Base-by-base conservation (phyloP, 2,329 filamentous ascomycete genomes). In the Sporothrix curviconia region DNA sequence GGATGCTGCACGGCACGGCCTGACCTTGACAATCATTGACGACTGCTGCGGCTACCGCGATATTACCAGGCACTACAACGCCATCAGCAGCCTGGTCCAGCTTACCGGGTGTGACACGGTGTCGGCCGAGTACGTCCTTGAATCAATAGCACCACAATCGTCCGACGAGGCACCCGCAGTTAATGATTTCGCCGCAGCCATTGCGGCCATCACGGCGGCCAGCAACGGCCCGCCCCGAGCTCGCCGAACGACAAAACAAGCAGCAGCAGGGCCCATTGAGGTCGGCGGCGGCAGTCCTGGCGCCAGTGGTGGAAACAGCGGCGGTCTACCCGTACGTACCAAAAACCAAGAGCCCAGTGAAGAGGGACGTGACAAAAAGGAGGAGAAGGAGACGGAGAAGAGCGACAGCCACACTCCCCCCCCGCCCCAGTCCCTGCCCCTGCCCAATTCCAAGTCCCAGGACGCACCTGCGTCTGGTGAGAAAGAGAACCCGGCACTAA, bases 41-140 rank as follows among this genome's bases (percentile, higher is more conserved):
- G 91, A 97, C 69, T 96, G 92, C 69, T 83, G 95, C 56, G 92
- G 91, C 11, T 96, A 86, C 66, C 83, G 89, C 47, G 84, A 78
- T 64, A 81, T 84, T 58, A 71, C 76, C 17, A 83, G 90, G 43
- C 90, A 95, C 64, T 75, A 82, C 44, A 77, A 82, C 62, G 87
- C 92, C 0, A 76, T 95, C 63, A 78, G 80, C 54, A 82, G 84
- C 56, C 85, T 96, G 68, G 78, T 82, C 2, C 83, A 90, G 42
- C 81, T 89, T 53, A 87, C 92, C 60, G 90, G 88, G 30, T 90
- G 88, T 47, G 81, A 84, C 46, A 76, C 86, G 3, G 75, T 85
- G 28, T 78, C 78, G 2, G 81, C 81, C 24, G 73, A 76, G 22
- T 79, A 85, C 32, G 74, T 91, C n/a, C 72, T 85, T 4, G 73